These are phyloP conservation scores for Umbelopsis sp. DNA, from an alignment of 192 early-diverging fungal species.

Conservation along the genomic window DNA sequence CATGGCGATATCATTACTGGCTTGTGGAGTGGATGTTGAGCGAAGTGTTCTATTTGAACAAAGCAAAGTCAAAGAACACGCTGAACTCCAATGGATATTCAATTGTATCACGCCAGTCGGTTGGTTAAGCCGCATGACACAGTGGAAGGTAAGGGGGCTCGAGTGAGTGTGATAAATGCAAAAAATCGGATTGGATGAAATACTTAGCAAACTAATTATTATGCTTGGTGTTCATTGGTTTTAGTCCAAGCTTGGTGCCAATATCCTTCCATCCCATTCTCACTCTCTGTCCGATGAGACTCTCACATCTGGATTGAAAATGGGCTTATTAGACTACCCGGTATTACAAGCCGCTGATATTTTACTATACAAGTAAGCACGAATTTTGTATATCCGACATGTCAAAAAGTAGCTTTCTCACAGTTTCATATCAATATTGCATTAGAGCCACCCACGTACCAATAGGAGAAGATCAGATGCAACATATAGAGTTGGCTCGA, in stretches of 20 bases:
- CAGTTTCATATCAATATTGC: not conserved
- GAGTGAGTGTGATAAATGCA: not conserved
- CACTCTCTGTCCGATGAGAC: conserved; percentile 48
- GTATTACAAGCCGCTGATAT: conserved; percentile 93
- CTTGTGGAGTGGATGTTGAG: conserved; percentile 82
- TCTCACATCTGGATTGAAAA: conserved; percentile 49
- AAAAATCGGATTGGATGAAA: not conserved
- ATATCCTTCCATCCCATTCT: conserved; percentile 36
- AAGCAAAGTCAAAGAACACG: conserved; percentile 74
- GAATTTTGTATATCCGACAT: too few relatives aligned
- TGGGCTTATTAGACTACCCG: conserved; percentile 90
- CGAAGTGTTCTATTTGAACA: conserved; percentile 83
- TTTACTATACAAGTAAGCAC: conserved; percentile 73
- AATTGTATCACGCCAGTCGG: conserved; percentile 86
- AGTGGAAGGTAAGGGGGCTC: conserved; percentile 76
- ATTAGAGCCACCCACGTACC: conserved; percentile 79
- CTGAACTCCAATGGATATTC: conserved; percentile 86
- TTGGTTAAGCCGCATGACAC: conserved; percentile 93
- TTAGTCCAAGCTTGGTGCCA: conserved; percentile 48
- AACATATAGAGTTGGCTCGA: conserved; percentile 88
- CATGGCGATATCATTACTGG: conserved; percentile 77
- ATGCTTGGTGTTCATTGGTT: too few relatives aligned
- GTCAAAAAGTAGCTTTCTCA: too few relatives aligned
- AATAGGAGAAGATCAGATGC: conserved; percentile 91
- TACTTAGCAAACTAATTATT: too few relatives aligned